Percentiles rank a stretch among this genome's conserved stretches.
These are phyloP conservation scores for Alternaria novae-zelandiae DNA, from an alignment of 2,329 filamentous ascomycete species.

Conservation along the genomic window DNA sequence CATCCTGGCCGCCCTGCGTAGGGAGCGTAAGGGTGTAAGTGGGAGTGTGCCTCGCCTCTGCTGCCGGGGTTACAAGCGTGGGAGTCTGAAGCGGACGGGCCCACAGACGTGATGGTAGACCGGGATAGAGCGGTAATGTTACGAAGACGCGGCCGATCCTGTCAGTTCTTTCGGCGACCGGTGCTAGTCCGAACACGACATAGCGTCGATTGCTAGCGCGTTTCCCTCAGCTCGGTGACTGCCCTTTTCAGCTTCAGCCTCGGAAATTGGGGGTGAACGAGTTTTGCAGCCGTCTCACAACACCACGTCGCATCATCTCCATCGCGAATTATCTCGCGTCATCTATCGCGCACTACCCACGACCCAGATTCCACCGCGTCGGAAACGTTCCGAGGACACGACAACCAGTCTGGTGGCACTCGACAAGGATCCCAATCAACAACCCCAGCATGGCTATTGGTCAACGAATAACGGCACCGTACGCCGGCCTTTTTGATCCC, in stretches of 20 bases:
- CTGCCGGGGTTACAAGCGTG: constrained; percentile 21
- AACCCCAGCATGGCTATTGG: constrained; percentile 34
- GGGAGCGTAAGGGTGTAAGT: constrained; percentile 22
- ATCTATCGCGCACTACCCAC: neutral
- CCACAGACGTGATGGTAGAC: constrained; percentile 17
- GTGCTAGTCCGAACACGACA: neutral
- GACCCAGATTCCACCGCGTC: neutral
- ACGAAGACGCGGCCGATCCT: constrained; percentile 2
- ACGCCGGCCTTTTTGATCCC: constrained; percentile 50
- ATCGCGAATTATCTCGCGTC: constrained; percentile 3
- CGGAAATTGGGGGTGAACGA: constrained; percentile 15
- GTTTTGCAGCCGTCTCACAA: constrained; percentile 8
- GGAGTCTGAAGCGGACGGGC: constrained; percentile 27
- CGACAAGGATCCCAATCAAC: constrained; percentile 5
- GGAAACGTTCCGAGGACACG: constrained; percentile 3
- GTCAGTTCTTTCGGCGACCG: neutral
- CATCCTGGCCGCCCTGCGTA: constrained; percentile 27
- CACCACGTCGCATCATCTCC: constrained; percentile 13
- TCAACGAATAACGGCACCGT: constrained; percentile 25
- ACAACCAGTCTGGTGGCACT: neutral
- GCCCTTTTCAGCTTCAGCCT: constrained; percentile 15
- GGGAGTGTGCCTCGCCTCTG: constrained; percentile 17
- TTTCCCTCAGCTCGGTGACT: constrained; percentile 1
- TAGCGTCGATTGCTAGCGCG: neutral
- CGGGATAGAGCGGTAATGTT: constrained; percentile 4